Evolutionary conservation across 768 basidiomycete species (phyloP).

Genomic region (Pisolithus microcarpus): DNA sequence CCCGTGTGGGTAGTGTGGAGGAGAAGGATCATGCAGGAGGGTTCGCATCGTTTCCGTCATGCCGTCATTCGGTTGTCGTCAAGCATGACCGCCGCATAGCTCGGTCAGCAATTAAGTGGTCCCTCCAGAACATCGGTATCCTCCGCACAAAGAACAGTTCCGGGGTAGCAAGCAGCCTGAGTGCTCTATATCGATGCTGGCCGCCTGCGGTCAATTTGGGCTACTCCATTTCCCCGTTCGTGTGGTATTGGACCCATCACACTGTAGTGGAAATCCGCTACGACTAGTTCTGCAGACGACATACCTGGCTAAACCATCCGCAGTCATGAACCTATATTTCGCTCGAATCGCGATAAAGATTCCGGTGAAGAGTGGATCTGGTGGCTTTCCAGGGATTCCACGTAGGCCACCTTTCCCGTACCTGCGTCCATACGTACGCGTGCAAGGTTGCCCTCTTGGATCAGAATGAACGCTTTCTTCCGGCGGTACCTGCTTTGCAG

Average conservation of each 20-base stretch:
- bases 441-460: not conserved
- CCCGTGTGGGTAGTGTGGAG: too few species aligned
- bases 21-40: not conserved
- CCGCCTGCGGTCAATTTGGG: not conserved
- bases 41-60: not conserved
- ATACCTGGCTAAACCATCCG: too few species aligned
- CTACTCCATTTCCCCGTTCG: not conserved
- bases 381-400: conserved; percentile 13
- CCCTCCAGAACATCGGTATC: not conserved
- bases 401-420: conserved; percentile 3
- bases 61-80: not conserved
- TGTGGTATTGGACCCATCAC: not conserved
- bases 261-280: not conserved
- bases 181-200: not conserved
- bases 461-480: conserved; percentile 4
- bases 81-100: not conserved
- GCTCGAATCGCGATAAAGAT: conserved; percentile 11
- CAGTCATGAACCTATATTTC: conserved; percentile 13
- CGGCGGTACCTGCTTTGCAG: conserved; percentile 14
- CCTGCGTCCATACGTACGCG: not conserved
- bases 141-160: conserved; percentile 7
- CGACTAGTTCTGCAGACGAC: conserved; percentile 10
- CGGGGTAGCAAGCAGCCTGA: conserved; percentile 9
- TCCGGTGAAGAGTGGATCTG: conserved; percentile 22
- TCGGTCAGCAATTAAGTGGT: not conserved